Evolutionary conservation across 148 eudicot species (phyloP).

Genomic region (Amaranthus cruentus): DNA sequence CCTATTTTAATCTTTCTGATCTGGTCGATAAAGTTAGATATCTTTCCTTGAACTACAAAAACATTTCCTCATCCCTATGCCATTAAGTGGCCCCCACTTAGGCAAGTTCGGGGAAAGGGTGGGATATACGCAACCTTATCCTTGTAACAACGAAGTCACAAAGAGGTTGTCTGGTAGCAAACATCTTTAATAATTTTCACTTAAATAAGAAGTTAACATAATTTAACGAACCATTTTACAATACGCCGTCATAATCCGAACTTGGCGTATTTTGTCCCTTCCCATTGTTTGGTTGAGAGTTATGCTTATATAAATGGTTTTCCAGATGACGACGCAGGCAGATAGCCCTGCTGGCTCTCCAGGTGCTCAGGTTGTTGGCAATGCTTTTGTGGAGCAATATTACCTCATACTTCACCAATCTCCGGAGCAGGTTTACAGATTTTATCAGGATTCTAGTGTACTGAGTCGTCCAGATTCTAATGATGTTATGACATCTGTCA

Average conservation of each 20-base stretch:
- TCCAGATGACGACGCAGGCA: conserved; percentile 74
- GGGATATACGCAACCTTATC: no score
- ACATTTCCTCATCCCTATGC: not conserved
- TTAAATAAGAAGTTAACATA: no score
- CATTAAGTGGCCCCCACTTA: no score
- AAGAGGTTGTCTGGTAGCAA: not conserved
- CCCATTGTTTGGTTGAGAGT: not conserved
- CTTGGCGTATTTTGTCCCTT: not conserved
- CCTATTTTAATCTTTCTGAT: not conserved
- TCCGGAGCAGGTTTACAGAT: conserved; percentile 61
- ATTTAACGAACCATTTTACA: no score
- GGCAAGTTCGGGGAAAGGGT: no score
- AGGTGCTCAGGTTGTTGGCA: conserved; percentile 63
- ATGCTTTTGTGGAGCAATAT: conserved; percentile 90
- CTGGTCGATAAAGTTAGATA: not conserved
- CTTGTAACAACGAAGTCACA: no score
- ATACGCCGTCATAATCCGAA: not conserved
- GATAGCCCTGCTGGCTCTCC: conserved; percentile 48
- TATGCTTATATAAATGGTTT: conserved; percentile 9
- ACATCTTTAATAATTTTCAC: not conserved
- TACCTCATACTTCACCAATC: conserved; percentile 80
- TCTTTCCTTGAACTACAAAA: not conserved
- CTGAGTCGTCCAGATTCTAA: conserved; percentile 65
- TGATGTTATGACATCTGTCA: conserved; percentile 65
- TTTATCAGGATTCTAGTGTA: conserved; percentile 81